A percentile compares a stretch with the other conserved stretches of the same genome.
Conservation (phyloP, 2,329 filamentous ascomycete species). For the Colletotrichum magnum region DNA sequence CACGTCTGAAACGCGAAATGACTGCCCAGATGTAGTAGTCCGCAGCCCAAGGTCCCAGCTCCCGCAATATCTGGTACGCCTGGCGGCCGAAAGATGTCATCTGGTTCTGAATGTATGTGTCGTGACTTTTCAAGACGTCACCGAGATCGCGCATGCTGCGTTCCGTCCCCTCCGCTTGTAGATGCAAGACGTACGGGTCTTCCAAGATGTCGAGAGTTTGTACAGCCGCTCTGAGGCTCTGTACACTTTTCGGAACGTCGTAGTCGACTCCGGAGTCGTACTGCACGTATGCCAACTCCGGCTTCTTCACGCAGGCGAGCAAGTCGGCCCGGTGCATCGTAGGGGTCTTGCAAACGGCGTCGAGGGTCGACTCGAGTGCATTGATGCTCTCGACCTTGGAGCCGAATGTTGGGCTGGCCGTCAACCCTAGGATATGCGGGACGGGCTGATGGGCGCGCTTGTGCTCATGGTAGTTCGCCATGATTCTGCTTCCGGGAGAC, state of each 20-base stretch:
- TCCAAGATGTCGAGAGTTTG: slow-evolving; percentile 65
- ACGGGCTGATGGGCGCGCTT: slow-evolving; percentile 55
- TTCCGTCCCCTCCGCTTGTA: slow-evolving; percentile 59
- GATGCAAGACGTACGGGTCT: slow-evolving; percentile 71
- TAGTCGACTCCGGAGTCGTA: slow-evolving; percentile 47
- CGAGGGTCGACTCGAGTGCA: slow-evolving; percentile 77
- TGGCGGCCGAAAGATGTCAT: slow-evolving; percentile 68
- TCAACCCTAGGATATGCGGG: slow-evolving; percentile 83
- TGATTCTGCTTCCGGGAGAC: slow-evolving; percentile 77
- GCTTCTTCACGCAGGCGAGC: slow-evolving; percentile 76
- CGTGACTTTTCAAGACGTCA: slow-evolving; percentile 56
- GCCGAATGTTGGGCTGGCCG: slow-evolving; percentile 81
- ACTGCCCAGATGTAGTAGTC: slow-evolving; percentile 74
- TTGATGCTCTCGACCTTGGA: slow-evolving; percentile 69
- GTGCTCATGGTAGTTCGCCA: slow-evolving; percentile 75
- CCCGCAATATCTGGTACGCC: slow-evolving; percentile 62
- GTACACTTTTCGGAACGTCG: slow-evolving; percentile 54
- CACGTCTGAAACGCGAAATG: slow-evolving; percentile 52
- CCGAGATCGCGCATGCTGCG: slow-evolving; percentile 55
- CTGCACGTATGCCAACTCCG: slow-evolving; percentile 60
- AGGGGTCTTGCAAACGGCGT: slow-evolving; percentile 79
- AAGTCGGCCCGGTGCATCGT: slow-evolving; percentile 79
- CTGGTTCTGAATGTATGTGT: slow-evolving; percentile 69
- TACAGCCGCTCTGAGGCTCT: slow-evolving; percentile 58
- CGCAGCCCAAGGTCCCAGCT: slow-evolving; percentile 78